Conservation (phyloP, 1,284 basidiomycete genomes). For the Marasmius sp. region DNA sequence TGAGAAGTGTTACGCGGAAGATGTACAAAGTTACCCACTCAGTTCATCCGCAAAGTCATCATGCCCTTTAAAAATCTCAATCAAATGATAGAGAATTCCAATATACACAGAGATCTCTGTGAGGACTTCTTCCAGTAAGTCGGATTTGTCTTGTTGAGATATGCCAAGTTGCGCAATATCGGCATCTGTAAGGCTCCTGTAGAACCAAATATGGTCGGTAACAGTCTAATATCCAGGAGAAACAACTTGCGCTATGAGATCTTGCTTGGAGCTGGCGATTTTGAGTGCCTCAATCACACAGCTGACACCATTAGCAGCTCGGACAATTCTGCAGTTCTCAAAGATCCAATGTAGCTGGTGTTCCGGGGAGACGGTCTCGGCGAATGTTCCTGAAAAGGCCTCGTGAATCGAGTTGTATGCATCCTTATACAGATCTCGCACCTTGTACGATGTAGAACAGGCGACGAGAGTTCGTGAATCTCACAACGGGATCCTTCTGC, state of each 20-base stretch:
- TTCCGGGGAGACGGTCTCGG: constrained; percentile 87
- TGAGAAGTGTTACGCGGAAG: constrained; percentile 13
- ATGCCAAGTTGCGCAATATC: constrained; percentile 72
- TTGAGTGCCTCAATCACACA: constrained; percentile 88
- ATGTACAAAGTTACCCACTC: constrained; percentile 58
- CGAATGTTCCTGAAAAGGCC: constrained; percentile 75
- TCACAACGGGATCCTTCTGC: constrained; percentile 78
- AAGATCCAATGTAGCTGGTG: constrained; percentile 96
- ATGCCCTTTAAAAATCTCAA: constrained; percentile 89
- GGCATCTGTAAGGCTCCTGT: constrained; percentile 69
- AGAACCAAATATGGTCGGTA: constrained; percentile 10
- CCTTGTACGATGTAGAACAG: constrained; percentile 92
- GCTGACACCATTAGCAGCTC: constrained; percentile 82
- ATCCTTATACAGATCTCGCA: constrained; percentile 28
- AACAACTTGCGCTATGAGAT: constrained; percentile 65
- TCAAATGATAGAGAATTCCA: constrained; percentile 90
- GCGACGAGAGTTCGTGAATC: constrained; percentile 85
- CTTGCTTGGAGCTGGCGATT: constrained; percentile 88
- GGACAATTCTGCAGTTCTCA: constrained; percentile 88
- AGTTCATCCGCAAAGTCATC: constrained; percentile 94
- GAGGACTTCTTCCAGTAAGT: constrained; percentile 83
- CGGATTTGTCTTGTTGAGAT: constrained; percentile 66
- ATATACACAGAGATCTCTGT: constrained; percentile 91
- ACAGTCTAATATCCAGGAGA: constrained; percentile 4
- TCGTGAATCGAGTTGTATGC: not conserved